Base-by-base conservation (phyloP, 345 rosid species). In the Populus nigra region DNA sequence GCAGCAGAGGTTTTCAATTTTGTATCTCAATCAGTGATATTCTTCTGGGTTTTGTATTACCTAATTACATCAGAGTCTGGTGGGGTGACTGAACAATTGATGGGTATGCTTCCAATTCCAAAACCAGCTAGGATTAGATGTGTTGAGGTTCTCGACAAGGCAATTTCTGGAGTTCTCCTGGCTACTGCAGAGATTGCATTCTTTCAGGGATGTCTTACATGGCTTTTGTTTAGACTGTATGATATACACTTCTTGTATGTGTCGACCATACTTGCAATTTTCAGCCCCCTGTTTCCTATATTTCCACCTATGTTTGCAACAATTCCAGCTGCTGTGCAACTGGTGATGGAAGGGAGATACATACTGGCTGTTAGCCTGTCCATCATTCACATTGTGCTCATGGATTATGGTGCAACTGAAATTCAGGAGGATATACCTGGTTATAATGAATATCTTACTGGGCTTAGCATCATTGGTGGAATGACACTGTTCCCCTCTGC, bases 391-490 rank as follows among this genome's bases (percentile, higher is more conserved):
- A 89, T 96, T 47, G 84, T 89, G 76, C 90, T 96, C 41, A 88
- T 93, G 88, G 93, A 90, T 31, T 96, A 96, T 71, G 96, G 97
- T 71, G 88, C 91, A 11, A 70, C 92, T 45, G 99, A 92, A 87
- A 96, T 96, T 81, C 94, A 91, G 78, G 97, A 93, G 86, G 96
- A 89, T 53, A 85, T 96, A 81, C 98, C 98, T 2, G 98, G 99
- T 66, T 89, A 92, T 38, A 93, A 83, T 80, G 92, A 82, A 50
- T 93, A 93, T 80, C 88, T 96, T 35, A 93, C 96, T 0, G 99
- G 97, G 71, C 94, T 96, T 76, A 93, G 99, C 84, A 93, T 96
- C 78, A 90, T 96, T 39, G 99, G 99, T 78, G 99, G 97, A 84
- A 93, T 96, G 86, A 87, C 99, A 82, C 80, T 96, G 82, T 96